phyloP scores from a whole-genome alignment of 2,329 filamentous ascomycete species.

The Anthostomella pinea region DNA sequence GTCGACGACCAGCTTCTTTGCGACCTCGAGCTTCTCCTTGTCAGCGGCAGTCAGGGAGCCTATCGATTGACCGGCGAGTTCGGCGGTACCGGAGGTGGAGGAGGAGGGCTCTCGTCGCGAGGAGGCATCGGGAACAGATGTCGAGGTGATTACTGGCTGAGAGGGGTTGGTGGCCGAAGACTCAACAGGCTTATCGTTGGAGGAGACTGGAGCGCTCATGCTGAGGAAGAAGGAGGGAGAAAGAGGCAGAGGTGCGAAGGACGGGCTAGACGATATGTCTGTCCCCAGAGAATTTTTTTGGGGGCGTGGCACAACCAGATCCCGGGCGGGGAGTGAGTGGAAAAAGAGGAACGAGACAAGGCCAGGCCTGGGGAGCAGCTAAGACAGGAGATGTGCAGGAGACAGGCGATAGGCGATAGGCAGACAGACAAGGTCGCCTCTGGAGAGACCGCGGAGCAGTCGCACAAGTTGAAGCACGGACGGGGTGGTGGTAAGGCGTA shows the following conservation, averaged over 20 bases:
- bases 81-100: slow-evolving; percentile 59
- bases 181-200: slow-evolving; percentile 35
- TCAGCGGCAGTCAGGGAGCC: slow-evolving; percentile 33
- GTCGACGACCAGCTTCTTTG: slow-evolving; percentile 53
- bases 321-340: slow-evolving; percentile 25
- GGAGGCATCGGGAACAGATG: slow-evolving; percentile 52
- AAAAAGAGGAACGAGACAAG: slow-evolving; percentile 28
- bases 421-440: slow-evolving; percentile 26
- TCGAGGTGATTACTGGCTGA: slow-evolving; percentile 29
- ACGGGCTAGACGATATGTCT: slow-evolving; percentile 28
- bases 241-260: slow-evolving; percentile 30
- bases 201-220: slow-evolving; percentile 34
- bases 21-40: slow-evolving; percentile 26
- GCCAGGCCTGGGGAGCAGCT: slow-evolving; percentile 28
- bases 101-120: slow-evolving; percentile 61
- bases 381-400: slow-evolving; percentile 24
- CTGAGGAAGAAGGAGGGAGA: slow-evolving; percentile 32
- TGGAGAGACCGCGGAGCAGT: slow-evolving; percentile 29
- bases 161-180: slow-evolving; percentile 34
- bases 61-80: slow-evolving; percentile 68
- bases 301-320: slow-evolving; percentile 32
- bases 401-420: slow-evolving; percentile 13
- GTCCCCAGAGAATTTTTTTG: slow-evolving; percentile 27
- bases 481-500: slow-evolving; percentile 21
- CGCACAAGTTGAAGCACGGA: slow-evolving; percentile 25